Evolutionary conservation across 1,284 basidiomycete genomes (phyloP).

Genomic region (Pseudozyma pruni): DNA sequence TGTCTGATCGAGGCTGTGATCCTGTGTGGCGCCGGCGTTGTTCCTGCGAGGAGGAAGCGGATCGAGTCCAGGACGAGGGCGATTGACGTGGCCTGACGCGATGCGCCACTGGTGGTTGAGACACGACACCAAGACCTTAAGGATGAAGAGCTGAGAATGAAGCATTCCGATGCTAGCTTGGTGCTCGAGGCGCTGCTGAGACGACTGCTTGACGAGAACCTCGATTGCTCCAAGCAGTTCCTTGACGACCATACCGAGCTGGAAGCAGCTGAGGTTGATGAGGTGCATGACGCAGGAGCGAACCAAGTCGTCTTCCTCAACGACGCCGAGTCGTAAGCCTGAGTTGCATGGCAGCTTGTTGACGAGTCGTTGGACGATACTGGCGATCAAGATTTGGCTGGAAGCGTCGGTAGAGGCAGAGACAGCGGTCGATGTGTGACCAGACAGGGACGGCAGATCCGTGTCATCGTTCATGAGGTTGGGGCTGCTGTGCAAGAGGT

Average conservation of each 20-base stretch:
- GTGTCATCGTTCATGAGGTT: slow-evolving; percentile 13
- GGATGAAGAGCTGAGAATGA: slow-evolving; percentile 87
- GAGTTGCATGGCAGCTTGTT: slow-evolving; percentile 62
- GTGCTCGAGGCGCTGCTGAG: slow-evolving; percentile 62
- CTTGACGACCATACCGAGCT: slow-evolving; percentile 52
- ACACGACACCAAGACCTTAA: slow-evolving; percentile 82
- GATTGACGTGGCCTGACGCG: slow-evolving; percentile 44
- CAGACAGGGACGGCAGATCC: slow-evolving; percentile 13
- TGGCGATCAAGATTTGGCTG: slow-evolving; percentile 55
- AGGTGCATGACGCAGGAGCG: slow-evolving; percentile 58
- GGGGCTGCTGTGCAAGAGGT: slow-evolving; percentile 21
- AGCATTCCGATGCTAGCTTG: slow-evolving; percentile 71
- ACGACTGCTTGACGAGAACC: slow-evolving; percentile 48
- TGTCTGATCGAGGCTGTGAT: slow-evolving; percentile 25
- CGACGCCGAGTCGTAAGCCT: slow-evolving; percentile 46
- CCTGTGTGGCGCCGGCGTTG: slow-evolving; percentile 18
- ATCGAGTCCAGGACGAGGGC: slow-evolving; percentile 22
- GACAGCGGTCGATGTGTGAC: slow-evolving; percentile 5
- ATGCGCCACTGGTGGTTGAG: slow-evolving; percentile 80
- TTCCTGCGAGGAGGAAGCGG: neutral
- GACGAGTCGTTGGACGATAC: slow-evolving; percentile 59
- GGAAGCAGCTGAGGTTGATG: slow-evolving; percentile 55
- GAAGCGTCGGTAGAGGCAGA: slow-evolving; percentile 22
- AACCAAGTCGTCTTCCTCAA: slow-evolving; percentile 58
- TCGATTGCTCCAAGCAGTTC: slow-evolving; percentile 59